Evolutionary conservation across 768 basidiomycete genomes (phyloP), one percentile per base, ranked within the genome.

Genomic region (Mycena leptocephala): DNA sequence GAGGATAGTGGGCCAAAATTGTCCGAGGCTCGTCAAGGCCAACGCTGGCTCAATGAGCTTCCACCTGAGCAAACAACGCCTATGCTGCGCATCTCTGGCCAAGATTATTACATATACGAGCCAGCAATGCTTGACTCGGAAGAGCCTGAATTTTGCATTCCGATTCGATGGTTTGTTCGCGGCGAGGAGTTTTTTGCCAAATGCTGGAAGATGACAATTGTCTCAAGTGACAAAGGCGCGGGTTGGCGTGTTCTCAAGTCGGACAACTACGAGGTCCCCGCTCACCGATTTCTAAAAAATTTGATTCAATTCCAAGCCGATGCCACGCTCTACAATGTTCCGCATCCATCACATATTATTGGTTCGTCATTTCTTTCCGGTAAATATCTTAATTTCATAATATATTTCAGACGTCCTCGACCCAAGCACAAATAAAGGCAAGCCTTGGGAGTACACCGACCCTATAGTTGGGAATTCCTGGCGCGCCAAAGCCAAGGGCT

Each of bases 21-120:
- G 0, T 39, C 37, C 1, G 80, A 86, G 62, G 78, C 80, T 18
- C 71, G 77, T 28, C 83, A 84, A 63, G 81, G 76, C 0, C 8
- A 26, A 4, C 74, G 75, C 3, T 86, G 84, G 86, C 78, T 82
- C 1, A 28, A 81, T 22, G 82, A 86, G 48, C 41, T 83, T 10
- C 67, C 78, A 39, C 35, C 61, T 9, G 64, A 76, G 24, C 74
- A 77, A 2, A 37, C 72, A 0, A 84, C 82, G 2, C 85, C 85
- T 2, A 83, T 84, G 80, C 53, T 81, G 3, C 79, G 80, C 1
- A 46, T 81, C 16, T 24, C 16, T 14, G 18, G 16, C 9, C 53
- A 69, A 3, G 53, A 56, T 58, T 77, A 65, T 43, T 81, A 46
- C 24, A 51, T 81, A 2, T 56, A 67, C 8, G 74, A 81, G 43